Evolutionary conservation across 768 basidiomycete genomes (phyloP), one percentile per base, ranked within the genome.

Genomic region (Phanerodontia chrysosporium): DNA sequence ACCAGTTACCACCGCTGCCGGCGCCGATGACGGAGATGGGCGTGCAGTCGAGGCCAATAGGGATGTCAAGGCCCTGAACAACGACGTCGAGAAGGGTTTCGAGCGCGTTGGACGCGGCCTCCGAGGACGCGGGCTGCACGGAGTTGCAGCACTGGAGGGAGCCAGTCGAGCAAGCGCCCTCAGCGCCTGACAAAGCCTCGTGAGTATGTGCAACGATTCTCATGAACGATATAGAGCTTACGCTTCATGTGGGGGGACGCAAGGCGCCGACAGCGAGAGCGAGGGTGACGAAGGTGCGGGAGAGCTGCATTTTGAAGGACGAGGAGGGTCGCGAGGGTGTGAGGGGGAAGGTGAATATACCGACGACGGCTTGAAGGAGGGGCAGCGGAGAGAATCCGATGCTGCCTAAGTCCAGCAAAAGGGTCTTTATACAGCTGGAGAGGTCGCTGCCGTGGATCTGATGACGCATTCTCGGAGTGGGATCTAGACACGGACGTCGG

Each of bases 91-190:
- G n/a, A 7, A 57, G 55, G 10, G 18, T 28, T 5, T 25, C 27
- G 24, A 39, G 53, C 44, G 55, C 44, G 9, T 24, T 24, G 13
- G 21, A 18, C 22, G 49, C 55, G 29, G 28, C 22, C 14, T 25
- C 25, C 1, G 58, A 58, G 46, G 25, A 24, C 9, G 65, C 55
- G 16, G 58, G 52, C 45, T 63, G 55, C 46, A 66, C 58, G 32
- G 30, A 21, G 55, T 66, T 57, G 64, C 67, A 68, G 65, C 67
- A 68, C 49, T 60, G 63, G 10, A 61, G 30, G 21, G 63, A 22
- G 51, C 63, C 65, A n/a, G 64, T 59, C 49, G 36, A 28, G 60
- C 67, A 68, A 51, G 9, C 16, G 36, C n/a, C 30, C 39, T 25
- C 36, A 21, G 49, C 30, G 10, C 25, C 14, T 14, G 9, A 9